These are phyloP conservation scores for Penicillium sp. DNA, from an alignment of 2,329 filamentous ascomycete genomes.

Conservation along the genomic window DNA sequence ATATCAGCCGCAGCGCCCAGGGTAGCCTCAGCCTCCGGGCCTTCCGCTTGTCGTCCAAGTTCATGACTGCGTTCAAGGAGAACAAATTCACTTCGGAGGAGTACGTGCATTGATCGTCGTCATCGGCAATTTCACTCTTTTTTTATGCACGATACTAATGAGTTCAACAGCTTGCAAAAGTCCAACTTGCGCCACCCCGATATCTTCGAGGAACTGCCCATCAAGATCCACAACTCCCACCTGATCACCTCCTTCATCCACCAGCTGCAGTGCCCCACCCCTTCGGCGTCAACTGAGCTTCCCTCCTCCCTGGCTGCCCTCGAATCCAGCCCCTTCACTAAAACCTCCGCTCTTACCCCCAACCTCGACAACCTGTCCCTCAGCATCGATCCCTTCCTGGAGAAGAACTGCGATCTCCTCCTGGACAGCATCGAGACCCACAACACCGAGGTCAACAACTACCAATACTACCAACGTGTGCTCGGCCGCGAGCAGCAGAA, in stretches of 20 bases:
- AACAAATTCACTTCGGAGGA: constrained; percentile 94
- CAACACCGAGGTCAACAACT: constrained; percentile 99
- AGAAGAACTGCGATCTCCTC: constrained; percentile 95
- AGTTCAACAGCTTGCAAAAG: constrained; percentile 96
- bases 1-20: constrained; percentile 91
- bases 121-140: not conserved
- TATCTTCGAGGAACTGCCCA: constrained; percentile 83
- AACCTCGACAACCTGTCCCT: constrained; percentile 88
- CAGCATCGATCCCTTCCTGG: constrained; percentile 92
- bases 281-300: constrained; percentile 65
- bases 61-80: constrained; percentile 93
- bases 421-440: constrained; percentile 96
- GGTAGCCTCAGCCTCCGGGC: constrained; percentile 85
- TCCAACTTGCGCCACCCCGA: constrained; percentile 90
- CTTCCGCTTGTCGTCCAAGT: constrained; percentile 80
- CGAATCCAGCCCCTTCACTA: constrained; percentile 58
- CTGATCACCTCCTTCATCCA: constrained; percentile 93
- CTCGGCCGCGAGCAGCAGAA: constrained; percentile 91
- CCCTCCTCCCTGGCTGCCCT: constrained; percentile 77
- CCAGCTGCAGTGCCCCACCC: constrained; percentile 70
- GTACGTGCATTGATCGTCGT: constrained; percentile 52
- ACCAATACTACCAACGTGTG: constrained; percentile 94
- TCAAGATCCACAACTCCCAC: constrained; percentile 93
- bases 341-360: constrained; percentile 67
- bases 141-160: too few relatives aligned